Evolutionary conservation across 2,329 filamentous ascomycete genomes (phyloP).

Genomic region (Diatrype stigma): DNA sequence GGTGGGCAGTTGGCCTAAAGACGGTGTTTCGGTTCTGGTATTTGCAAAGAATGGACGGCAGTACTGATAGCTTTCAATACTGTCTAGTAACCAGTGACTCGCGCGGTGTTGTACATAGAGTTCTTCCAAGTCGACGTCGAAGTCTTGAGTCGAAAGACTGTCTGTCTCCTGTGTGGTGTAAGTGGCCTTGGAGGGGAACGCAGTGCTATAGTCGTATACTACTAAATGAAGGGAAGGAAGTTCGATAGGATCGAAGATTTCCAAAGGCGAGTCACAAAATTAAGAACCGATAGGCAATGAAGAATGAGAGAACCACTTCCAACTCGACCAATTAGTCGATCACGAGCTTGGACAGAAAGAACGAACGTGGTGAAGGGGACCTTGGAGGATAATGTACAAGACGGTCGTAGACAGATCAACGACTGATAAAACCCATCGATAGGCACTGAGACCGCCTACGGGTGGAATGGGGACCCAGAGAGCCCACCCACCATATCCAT

Average conservation of each 20-base stretch:
- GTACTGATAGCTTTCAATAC: slow-evolving; percentile 20
- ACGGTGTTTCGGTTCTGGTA: slow-evolving; percentile 29
- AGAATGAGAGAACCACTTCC: slow-evolving; percentile 28
- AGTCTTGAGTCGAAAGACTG: slow-evolving; percentile 7
- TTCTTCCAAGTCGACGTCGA: slow-evolving; percentile 13
- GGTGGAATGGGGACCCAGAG: slow-evolving; percentile 31
- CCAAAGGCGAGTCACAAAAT: slow-evolving; percentile 30
- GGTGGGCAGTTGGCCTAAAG: slow-evolving; percentile 30
- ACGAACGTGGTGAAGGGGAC: slow-evolving; percentile 30
- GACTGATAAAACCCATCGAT: slow-evolving; percentile 39
- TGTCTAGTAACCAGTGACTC: slow-evolving; percentile 24
- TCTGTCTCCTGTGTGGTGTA: slow-evolving; percentile 19
- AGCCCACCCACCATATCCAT: slow-evolving; percentile 31
- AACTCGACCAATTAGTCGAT: slow-evolving; percentile 31
- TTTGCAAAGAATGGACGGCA: slow-evolving; percentile 30
- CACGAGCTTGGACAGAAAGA: slow-evolving; percentile 26
- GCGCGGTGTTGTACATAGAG: slow-evolving; percentile 24
- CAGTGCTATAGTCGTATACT: slow-evolving; percentile 22
- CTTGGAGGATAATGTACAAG: slow-evolving; percentile 30
- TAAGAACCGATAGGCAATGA: slow-evolving; percentile 30
- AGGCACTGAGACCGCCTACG: slow-evolving; percentile 30
- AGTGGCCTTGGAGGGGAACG: slow-evolving; percentile 12
- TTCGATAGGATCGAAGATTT: slow-evolving; percentile 26
- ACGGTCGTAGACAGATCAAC: slow-evolving; percentile 32
- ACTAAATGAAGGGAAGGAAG: slow-evolving; percentile 30